phyloP scores from a whole-genome alignment of 148 eudicot genomes.

The Silene latifolia region DNA sequence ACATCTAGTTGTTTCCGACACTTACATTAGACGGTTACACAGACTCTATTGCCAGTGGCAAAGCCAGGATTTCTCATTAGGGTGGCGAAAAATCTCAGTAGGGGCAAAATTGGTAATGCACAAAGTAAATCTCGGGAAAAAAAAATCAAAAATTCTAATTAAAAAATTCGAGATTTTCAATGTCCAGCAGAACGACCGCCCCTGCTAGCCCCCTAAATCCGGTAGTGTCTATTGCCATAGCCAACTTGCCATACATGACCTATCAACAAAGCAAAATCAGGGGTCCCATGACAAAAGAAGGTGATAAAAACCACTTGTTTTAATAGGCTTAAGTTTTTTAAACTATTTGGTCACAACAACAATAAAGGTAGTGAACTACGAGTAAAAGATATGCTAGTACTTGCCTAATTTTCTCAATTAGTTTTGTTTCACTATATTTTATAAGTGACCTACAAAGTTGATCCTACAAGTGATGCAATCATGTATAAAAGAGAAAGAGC shows the following conservation, averaged over 20 bases:
- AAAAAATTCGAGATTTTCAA: no score
- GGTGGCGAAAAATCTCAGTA: no score
- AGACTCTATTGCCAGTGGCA: no score
- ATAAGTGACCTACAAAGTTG: constrained; percentile 18
- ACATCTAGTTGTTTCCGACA: no score
- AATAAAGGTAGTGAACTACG: constrained; percentile 5
- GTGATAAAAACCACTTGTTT: constrained; percentile 14
- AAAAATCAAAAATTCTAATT: no score
- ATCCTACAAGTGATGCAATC: constrained; percentile 21
- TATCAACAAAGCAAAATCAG: constrained; percentile 9
- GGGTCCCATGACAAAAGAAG: constrained; percentile 18
- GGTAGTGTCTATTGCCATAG: no score
- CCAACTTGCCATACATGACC: constrained; percentile 5
- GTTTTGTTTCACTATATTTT: constrained; percentile 19
- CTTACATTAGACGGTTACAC: neutral
- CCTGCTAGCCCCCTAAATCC: no score
- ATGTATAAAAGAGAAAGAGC: constrained; percentile 1
- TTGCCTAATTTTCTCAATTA: constrained; percentile 9
- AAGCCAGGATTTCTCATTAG: no score
- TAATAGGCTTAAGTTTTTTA: constrained; percentile 15
- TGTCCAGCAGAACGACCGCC: no score
- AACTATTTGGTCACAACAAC: constrained; percentile 21
- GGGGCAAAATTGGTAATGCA: no score
- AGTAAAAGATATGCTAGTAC: constrained; percentile 11
- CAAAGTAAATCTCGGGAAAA: no score